A percentile compares a stretch with the other conserved stretches of the same genome.
These are phyloP conservation scores for Fraxinus xanthoxyloides DNA, from an alignment of 305 asterid species.

Conservation along the genomic window DNA sequence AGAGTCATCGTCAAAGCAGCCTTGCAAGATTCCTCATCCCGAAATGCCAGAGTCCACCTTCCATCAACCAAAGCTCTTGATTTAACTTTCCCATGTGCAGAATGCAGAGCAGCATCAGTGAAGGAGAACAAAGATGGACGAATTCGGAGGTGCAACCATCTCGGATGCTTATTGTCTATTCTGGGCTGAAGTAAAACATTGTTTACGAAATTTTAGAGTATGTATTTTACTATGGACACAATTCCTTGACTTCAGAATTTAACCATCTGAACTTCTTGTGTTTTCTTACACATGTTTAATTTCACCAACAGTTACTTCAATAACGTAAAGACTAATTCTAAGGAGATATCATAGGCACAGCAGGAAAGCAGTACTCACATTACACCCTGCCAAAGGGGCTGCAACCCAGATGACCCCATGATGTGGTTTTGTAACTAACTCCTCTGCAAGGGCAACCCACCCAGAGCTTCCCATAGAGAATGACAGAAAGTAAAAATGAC, in stretches of 20 bases:
- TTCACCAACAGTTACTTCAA: neutral
- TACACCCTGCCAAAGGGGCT: constrained; percentile 94
- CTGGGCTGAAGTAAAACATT: constrained; percentile 56
- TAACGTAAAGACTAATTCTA: neutral
- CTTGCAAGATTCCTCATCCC: constrained; percentile 74
- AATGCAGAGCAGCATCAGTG: constrained; percentile 41
- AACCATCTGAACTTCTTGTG: neutral
- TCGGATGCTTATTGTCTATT: constrained; percentile 70
- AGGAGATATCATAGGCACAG: neutral
- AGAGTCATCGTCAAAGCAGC: constrained; percentile 62
- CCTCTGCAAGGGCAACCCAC: constrained; percentile 91
- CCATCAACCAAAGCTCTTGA: constrained; percentile 81
- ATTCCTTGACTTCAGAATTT: neutral
- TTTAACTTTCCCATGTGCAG: constrained; percentile 53
- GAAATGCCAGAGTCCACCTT: constrained; percentile 94
- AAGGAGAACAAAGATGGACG: constrained; percentile 79
- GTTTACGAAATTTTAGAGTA: neutral
- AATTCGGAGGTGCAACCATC: constrained; percentile 95
- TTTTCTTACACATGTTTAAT: neutral
- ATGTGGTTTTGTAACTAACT: constrained; percentile 48
- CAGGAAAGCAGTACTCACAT: constrained; percentile 51
- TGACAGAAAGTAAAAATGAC: constrained; percentile 72
- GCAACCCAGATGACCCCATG: constrained; percentile 74
- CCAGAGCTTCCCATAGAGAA: constrained; percentile 72
- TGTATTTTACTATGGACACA: neutral